Evolutionary conservation across 305 asterid genomes (phyloP).

Genomic region (Withania somnifera): DNA sequence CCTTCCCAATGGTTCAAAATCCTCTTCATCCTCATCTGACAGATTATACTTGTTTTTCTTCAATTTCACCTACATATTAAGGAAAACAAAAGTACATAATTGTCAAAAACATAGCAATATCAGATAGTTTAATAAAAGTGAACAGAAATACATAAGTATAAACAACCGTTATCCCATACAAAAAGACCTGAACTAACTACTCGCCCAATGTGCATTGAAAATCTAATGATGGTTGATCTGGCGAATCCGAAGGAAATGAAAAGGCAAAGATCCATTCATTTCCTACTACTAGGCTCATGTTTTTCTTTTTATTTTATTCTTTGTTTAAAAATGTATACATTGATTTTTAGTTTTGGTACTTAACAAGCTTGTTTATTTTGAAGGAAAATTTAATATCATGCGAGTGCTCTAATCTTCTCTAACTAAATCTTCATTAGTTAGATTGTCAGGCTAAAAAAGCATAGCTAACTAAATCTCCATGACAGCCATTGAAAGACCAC

Average conservation of each 20-base stretch:
- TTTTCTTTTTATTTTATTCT: not conserved
- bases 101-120: not conserved
- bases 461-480: not conserved
- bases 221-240: not conserved
- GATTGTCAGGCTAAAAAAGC: not conserved
- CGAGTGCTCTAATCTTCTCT: not conserved
- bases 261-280: not conserved
- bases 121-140: not conserved
- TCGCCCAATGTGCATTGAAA: not conserved
- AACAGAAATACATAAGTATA: not conserved
- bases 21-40: constrained; percentile 94
- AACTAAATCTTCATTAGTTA: not conserved
- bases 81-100: not conserved
- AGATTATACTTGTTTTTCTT: constrained; percentile 70
- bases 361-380: not conserved
- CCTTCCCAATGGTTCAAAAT: constrained; percentile 40
- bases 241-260: not conserved
- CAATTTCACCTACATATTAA: constrained; percentile 36
- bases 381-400: not conserved
- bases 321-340: not conserved
- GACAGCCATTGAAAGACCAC: not conserved
- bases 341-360: not conserved
- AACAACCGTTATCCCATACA: not conserved
- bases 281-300: not conserved
- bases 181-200: not conserved